phyloP scores from a whole-genome alignment of 1,139 yeast species.

The Suhomyces taliae region DNA sequence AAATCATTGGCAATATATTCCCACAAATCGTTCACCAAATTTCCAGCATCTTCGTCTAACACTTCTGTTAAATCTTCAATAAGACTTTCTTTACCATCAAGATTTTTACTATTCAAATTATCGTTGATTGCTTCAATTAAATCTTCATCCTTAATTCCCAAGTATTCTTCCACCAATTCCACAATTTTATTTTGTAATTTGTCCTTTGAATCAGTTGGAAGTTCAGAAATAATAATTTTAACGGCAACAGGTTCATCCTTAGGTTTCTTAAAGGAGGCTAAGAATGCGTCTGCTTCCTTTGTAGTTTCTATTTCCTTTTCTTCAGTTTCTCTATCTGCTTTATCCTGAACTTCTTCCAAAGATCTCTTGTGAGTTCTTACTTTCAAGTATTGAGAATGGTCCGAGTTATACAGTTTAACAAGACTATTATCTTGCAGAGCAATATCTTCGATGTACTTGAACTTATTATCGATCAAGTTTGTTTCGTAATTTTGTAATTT shows the following conservation, averaged over 20 bases:
- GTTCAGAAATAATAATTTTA: constrained; percentile 11
- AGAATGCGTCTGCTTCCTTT: constrained; percentile 19
- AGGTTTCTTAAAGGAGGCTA: constrained; percentile 12
- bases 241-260: background rate
- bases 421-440: constrained; percentile 2
- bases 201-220: constrained; percentile 16
- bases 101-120: constrained; percentile 33
- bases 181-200: constrained; percentile 35
- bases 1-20: constrained; percentile 16
- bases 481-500: constrained; percentile 30
- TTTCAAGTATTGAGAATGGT: constrained; percentile 42
- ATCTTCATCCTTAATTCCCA: constrained; percentile 55
- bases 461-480: constrained; percentile 38
- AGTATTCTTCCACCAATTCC: constrained; percentile 47
- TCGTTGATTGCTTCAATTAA: constrained; percentile 44
- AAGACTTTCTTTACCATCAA: constrained; percentile 30
- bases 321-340: constrained; percentile 28
- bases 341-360: constrained; percentile 40
- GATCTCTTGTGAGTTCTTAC: constrained; percentile 29
- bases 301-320: constrained; percentile 13
- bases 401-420: constrained; percentile 28
- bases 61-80: constrained; percentile 50
- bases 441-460: constrained; percentile 32
- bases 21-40: constrained; percentile 41
- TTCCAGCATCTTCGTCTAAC: constrained; percentile 55